Conservation (phyloP, 352 stramenopile species). For the Vaucheria bursata region DNA sequence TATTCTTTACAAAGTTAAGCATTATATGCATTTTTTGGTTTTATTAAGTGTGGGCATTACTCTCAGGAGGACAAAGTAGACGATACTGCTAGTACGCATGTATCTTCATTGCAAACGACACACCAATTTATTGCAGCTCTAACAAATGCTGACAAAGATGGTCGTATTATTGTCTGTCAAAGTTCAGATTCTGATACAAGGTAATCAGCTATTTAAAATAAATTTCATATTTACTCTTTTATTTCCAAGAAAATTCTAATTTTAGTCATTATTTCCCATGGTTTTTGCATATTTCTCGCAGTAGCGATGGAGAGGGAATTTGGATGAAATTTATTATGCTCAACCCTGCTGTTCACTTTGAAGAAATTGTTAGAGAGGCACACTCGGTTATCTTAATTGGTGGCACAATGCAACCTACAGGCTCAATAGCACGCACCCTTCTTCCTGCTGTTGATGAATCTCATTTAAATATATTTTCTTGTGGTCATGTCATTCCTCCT, state of each 20-base stretch:
- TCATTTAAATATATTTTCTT: slow-evolving; percentile 87
- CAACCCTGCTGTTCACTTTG: slow-evolving; percentile 83
- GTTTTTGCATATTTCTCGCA: no score
- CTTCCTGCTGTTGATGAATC: slow-evolving; percentile 66
- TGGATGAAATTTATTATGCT: slow-evolving; percentile 91
- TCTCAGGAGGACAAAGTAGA: no score
- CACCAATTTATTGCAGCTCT: slow-evolving; percentile 43
- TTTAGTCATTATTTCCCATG: no score
- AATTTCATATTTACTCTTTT: no score
- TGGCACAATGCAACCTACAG: slow-evolving; percentile 92
- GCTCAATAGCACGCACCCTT: slow-evolving; percentile 82
- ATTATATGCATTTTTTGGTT: no score
- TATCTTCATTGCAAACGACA: slow-evolving; percentile 44
- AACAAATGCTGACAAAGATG: slow-evolving; percentile 35
- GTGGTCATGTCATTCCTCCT: slow-evolving; percentile 91
- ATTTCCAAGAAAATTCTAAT: no score
- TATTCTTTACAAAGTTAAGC: no score
- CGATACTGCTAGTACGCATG: slow-evolving; percentile 43
- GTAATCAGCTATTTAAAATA: no score
- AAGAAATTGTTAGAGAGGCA: slow-evolving; percentile 79
- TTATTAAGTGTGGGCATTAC: no score
- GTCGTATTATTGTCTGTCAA: not conserved
- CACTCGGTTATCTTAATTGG: slow-evolving; percentile 90
- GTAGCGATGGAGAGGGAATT: no score
- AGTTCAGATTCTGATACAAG: no score